Conservation (phyloP, 352 stramenopile genomes). For the Pythium scleroteichum region DNA sequence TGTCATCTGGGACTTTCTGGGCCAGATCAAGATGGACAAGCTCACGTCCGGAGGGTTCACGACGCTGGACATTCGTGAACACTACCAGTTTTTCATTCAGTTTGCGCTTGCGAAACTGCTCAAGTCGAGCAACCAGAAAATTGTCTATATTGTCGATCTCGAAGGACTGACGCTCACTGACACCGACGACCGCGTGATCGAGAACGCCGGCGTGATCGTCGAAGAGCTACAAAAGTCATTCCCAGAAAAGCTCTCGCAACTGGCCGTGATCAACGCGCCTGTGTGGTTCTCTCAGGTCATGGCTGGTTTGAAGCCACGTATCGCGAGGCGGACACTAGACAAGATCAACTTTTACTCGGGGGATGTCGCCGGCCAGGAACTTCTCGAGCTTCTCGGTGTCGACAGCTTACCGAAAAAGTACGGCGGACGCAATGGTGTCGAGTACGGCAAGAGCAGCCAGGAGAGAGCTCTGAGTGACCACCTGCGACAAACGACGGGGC, state of each 20-base stretch:
- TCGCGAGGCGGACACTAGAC: conserved; percentile 64
- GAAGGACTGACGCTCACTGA: conserved; percentile 74
- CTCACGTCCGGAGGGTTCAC: conserved; percentile 67
- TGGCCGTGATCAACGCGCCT: conserved; percentile 68
- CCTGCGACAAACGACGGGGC: conserved; percentile 65
- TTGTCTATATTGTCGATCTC: conserved; percentile 80
- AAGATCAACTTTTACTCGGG: conserved; percentile 65
- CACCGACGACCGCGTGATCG: conserved; percentile 67
- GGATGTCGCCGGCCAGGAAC: conserved; percentile 40
- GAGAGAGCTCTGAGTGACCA: conserved; percentile 66
- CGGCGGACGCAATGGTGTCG: conserved; percentile 69
- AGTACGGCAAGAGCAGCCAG: conserved; percentile 78
- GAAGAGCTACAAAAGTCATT: conserved; percentile 60
- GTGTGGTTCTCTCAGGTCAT: conserved; percentile 87
- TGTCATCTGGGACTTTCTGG: conserved; percentile 78
- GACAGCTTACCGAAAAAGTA: conserved; percentile 75
- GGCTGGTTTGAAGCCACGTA: conserved; percentile 46
- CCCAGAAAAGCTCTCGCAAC: conserved; percentile 55
- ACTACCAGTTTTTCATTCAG: conserved; percentile 80
- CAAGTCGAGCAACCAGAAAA: conserved; percentile 55
- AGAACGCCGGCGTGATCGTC: conserved; percentile 54
- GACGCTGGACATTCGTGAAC: conserved; percentile 61
- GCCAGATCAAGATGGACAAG: conserved; percentile 79
- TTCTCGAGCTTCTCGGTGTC: conserved; percentile 64
- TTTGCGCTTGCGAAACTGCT: conserved; percentile 74